These are phyloP conservation scores for Globisporangium sylvaticum DNA, from an alignment of 352 stramenopile genomes.

Conservation along the genomic window DNA sequence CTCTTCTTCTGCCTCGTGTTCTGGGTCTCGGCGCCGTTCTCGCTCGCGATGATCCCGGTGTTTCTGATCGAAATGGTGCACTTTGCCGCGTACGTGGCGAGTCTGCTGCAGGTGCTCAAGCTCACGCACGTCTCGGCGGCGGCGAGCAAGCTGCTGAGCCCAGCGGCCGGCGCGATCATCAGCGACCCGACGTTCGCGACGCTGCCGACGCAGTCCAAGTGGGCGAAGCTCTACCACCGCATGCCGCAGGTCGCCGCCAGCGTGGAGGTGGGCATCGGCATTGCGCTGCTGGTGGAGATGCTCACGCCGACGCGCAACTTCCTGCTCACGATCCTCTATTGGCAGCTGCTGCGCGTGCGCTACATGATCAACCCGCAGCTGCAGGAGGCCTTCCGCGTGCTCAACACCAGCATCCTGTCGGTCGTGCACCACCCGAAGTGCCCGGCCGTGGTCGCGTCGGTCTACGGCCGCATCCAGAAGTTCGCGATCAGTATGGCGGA, in stretches of 20 bases:
- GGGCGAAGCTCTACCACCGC: conserved; percentile 77
- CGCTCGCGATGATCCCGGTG: conserved; percentile 75
- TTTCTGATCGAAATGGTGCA: conserved; percentile 81
- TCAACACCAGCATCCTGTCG: conserved; percentile 61
- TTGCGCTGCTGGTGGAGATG: conserved; percentile 79
- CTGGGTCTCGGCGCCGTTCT: conserved; percentile 71
- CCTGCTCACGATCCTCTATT: conserved; percentile 84
- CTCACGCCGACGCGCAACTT: conserved; percentile 84
- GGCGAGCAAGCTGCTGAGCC: conserved; percentile 47
- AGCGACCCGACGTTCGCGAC: conserved; percentile 53
- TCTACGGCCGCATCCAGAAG: conserved; percentile 71
- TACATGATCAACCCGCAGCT: conserved; percentile 90
- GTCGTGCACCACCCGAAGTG: conserved; percentile 68
- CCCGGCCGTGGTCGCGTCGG: conserved; percentile 40
- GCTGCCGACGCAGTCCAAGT: conserved; percentile 62
- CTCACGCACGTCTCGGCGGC: conserved; percentile 39
- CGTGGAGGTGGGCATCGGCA: conserved; percentile 79
- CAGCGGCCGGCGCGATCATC: conserved; percentile 54
- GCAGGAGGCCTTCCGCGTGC: conserved; percentile 70
- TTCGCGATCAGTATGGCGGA: conserved; percentile 71
- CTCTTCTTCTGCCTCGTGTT: conserved; percentile 88
- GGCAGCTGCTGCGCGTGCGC: conserved; percentile 86
- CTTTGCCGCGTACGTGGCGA: conserved; percentile 54
- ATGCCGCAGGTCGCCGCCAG: conserved; percentile 74
- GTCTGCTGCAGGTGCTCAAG: conserved; percentile 56